A percentile compares a stretch with the other conserved stretches of the same genome.
Conservation (phyloP, 208 protist species). For the Trypanosoma melophagium region DNA sequence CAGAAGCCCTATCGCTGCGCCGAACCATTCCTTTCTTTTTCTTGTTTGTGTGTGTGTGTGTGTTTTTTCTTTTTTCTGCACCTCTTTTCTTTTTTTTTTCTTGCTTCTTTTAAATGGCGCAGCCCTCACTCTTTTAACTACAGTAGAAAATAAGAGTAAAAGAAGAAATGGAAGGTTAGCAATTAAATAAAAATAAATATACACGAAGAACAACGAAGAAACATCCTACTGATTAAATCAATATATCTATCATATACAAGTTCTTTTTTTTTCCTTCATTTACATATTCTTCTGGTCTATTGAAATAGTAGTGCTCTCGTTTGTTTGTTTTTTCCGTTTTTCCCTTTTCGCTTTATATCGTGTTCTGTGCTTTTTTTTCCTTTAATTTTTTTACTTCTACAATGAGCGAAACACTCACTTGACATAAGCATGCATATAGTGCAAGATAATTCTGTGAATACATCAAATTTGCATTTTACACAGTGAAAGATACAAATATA, state of each 20-base stretch:
- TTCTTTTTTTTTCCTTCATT: not conserved
- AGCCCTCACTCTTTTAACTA: too few relatives aligned
- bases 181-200: constrained; percentile 14
- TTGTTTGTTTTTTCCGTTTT: not conserved
- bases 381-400: not conserved
- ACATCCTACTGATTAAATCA: not conserved
- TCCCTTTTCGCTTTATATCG: too few relatives aligned
- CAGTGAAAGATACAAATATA: not conserved
- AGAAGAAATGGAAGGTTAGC: not conserved
- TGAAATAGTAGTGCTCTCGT: not conserved
- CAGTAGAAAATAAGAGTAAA: constrained; percentile 9
- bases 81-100: not conserved
- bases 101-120: too few relatives aligned
- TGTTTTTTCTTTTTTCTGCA: not conserved
- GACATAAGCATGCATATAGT: too few relatives aligned
- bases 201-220: not conserved
- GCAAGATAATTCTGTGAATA: too few relatives aligned
- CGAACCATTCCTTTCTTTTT: constrained; percentile 12
- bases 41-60: not conserved
- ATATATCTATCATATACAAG: too few relatives aligned
- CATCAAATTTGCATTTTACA: not conserved
- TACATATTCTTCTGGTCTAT: not conserved
- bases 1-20: constrained; percentile 13
- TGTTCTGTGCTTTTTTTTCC: too few relatives aligned
- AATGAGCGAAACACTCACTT: too few relatives aligned